phyloP scores from a whole-genome alignment of 179 eudicot species.

The Beta corolliflora region DNA sequence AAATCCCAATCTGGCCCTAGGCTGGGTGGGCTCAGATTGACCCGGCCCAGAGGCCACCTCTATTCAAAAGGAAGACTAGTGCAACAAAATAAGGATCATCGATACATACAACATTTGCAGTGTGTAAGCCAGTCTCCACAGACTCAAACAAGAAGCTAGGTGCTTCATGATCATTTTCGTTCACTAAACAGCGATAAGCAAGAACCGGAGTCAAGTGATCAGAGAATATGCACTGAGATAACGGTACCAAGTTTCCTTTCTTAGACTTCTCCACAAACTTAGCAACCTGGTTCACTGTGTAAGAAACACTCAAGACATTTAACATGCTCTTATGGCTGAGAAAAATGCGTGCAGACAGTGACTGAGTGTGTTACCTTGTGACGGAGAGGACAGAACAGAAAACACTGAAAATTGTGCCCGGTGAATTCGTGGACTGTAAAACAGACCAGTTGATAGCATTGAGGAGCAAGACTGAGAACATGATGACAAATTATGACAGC shows the following conservation, averaged over 20 bases:
- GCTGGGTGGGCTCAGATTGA: too few species aligned
- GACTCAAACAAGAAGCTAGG: constrained; percentile 79
- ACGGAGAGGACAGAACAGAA: constrained; percentile 28
- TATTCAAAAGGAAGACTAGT: too few species aligned
- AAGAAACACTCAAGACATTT: neutral
- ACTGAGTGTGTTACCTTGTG: constrained; percentile 25
- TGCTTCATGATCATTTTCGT: constrained; percentile 61
- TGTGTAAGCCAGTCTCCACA: constrained; percentile 50
- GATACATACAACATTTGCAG: constrained; percentile 48
- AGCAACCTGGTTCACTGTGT: constrained; percentile 28
- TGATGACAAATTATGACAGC: neutral
- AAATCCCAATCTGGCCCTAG: too few species aligned
- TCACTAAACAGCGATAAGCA: constrained; percentile 77
- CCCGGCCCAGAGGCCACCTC: too few species aligned
- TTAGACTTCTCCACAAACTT: constrained; percentile 52
- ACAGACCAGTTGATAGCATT: constrained; percentile 8
- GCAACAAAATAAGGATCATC: neutral
- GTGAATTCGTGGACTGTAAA: neutral
- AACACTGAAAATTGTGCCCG: constrained; percentile 16
- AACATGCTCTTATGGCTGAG: neutral
- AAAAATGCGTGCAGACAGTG: neutral
- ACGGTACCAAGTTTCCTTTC: constrained; percentile 61
- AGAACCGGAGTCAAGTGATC: constrained; percentile 80
- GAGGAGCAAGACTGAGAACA: constrained; percentile 4
- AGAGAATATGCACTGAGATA: constrained; percentile 60